Evolutionary conservation across 352 stramenopile genomes (phyloP).

Genomic region (Globisporangium cederbergense): DNA sequence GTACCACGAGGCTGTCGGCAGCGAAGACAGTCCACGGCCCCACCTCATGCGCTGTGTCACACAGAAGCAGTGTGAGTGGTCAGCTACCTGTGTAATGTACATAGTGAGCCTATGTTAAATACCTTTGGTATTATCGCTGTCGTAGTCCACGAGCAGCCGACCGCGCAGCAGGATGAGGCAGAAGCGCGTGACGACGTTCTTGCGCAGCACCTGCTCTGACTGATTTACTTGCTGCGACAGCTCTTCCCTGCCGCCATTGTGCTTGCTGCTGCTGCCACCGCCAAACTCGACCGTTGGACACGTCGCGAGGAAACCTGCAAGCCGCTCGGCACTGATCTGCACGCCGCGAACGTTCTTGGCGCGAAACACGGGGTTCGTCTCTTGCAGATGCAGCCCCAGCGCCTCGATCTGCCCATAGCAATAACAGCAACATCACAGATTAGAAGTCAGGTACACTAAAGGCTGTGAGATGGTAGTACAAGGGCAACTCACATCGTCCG

Average conservation of each 20-base stretch:
- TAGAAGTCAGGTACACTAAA: not conserved
- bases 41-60: conserved; percentile 21
- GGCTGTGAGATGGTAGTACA: not conserved
- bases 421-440: conserved; percentile 11
- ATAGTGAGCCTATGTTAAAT: not conserved
- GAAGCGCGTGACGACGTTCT: conserved; percentile 26
- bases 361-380: conserved; percentile 30
- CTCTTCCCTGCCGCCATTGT: not conserved
- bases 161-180: conserved; percentile 40
- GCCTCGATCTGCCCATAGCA: conserved; percentile 20
- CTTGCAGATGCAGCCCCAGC: conserved; percentile 29
- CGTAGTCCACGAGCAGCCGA: conserved; percentile 26
- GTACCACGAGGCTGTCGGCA: conserved; percentile 35
- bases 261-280: not conserved
- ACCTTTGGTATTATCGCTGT: conserved; percentile 18
- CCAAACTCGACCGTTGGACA: conserved; percentile 33
- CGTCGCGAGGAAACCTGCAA: conserved; percentile 25
- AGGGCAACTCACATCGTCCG: conserved; percentile 22
- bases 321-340: conserved; percentile 20
- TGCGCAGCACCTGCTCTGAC: conserved; percentile 22
- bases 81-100: not conserved
- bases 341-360: conserved; percentile 26
- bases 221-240: conserved; percentile 2
- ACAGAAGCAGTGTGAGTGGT: not conserved
- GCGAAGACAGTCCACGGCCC: conserved; percentile 34